These are phyloP conservation scores for Aspergillus sp. DNA, from an alignment of 2,329 filamentous ascomycete species.

Conservation along the genomic window DNA sequence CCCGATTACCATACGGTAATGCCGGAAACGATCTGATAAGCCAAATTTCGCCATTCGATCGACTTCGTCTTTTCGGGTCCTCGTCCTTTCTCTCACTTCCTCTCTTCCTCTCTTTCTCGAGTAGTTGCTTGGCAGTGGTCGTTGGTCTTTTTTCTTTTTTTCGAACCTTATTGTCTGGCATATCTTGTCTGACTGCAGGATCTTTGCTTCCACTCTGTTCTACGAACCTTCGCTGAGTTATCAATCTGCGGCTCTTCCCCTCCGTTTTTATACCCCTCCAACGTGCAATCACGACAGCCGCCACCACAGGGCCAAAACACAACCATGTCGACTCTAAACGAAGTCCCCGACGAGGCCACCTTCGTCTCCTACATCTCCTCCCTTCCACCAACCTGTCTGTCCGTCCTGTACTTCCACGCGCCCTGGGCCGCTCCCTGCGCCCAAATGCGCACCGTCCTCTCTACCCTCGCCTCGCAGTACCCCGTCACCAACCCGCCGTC, in stretches of 20 bases:
- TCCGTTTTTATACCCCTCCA: slow-evolving; percentile 24
- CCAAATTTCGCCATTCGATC: slow-evolving; percentile 16
- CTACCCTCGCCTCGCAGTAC: slow-evolving; percentile 79
- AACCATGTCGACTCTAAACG: slow-evolving; percentile 66
- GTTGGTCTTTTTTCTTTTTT: neutral
- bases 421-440: slow-evolving; percentile 94
- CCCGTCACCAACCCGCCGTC: slow-evolving; percentile 56
- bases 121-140: neutral
- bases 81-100: neutral
- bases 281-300: neutral
- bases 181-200: no score
- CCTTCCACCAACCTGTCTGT: slow-evolving; percentile 61
- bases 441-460: slow-evolving; percentile 83
- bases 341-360: slow-evolving; percentile 64
- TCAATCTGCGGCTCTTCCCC: slow-evolving; percentile 46
- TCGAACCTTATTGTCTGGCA: neutral
- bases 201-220: neutral
- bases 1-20: neutral
- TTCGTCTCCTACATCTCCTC: slow-evolving; percentile 63
- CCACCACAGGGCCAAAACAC: slow-evolving; percentile 2
- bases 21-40: slow-evolving; percentile 25
- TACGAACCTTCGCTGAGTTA: neutral
- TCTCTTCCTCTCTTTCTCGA: neutral
- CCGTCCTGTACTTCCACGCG: slow-evolving; percentile 89
- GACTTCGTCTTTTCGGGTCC: slow-evolving; percentile 4